Conservation (phyloP, 176 grass and related monocot genomes). For the Oryza glumipatula region DNA sequence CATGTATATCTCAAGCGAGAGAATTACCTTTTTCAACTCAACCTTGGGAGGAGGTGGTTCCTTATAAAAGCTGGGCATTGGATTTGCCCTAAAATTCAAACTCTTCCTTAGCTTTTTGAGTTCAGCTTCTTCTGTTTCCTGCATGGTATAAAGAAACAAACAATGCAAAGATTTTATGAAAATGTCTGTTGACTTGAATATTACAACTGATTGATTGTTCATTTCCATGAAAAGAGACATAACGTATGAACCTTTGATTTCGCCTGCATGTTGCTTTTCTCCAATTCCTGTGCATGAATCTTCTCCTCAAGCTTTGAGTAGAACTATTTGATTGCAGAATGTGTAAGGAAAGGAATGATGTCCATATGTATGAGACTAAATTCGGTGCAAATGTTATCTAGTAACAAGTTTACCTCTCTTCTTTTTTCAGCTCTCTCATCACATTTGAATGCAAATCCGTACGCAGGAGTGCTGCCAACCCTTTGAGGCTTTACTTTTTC, state of each 20-base stretch:
- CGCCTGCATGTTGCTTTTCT: constrained; percentile 56
- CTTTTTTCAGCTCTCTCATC: constrained; percentile 73
- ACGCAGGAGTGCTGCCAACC: constrained; percentile 49
- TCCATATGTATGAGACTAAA: constrained; percentile 8
- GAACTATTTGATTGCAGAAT: constrained; percentile 50
- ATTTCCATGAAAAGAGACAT: constrained; percentile 24
- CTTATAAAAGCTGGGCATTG: constrained; percentile 71
- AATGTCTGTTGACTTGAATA: background rate
- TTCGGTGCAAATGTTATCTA: constrained; percentile 18
- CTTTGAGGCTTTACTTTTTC: constrained; percentile 46
- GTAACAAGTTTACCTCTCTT: constrained; percentile 53
- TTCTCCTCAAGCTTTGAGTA: constrained; percentile 74
- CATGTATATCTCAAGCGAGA: background rate
- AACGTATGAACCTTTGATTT: constrained; percentile 60
- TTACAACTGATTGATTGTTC: constrained; percentile 4
- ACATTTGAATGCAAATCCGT: constrained; percentile 75
- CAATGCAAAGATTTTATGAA: constrained; percentile 16
- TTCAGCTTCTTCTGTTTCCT: constrained; percentile 75
- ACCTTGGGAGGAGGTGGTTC: constrained; percentile 62
- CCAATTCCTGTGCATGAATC: constrained; percentile 66
- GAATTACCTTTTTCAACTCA: constrained; percentile 71
- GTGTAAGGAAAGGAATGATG: constrained; percentile 40
- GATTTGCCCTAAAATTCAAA: constrained; percentile 66
- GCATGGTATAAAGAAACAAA: constrained; percentile 24
- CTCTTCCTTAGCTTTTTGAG: constrained; percentile 60